A percentile compares a stretch with the other conserved stretches of the same genome.
Conservation (phyloP, 179 eudicot species). For the Actinidia chinensis region DNA sequence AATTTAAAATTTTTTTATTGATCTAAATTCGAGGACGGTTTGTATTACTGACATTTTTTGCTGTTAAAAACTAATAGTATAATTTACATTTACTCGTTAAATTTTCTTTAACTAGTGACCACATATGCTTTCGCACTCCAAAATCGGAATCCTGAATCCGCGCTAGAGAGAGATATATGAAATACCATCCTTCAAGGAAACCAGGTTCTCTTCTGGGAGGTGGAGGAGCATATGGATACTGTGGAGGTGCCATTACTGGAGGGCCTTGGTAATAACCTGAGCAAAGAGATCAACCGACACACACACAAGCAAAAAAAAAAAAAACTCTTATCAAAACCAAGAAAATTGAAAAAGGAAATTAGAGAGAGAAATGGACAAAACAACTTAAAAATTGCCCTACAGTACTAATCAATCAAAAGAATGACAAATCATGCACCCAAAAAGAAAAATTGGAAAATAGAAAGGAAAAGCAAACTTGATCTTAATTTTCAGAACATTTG, state of each 20-base stretch:
- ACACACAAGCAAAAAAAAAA: no score
- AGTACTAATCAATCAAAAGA: neutral
- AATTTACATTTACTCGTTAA: no score
- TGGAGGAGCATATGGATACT: slow-evolving; percentile 53
- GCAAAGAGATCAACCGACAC: neutral
- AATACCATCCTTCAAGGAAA: slow-evolving; percentile 73
- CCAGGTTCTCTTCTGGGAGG: slow-evolving; percentile 52
- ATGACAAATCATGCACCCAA: neutral
- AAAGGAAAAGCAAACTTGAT: neutral
- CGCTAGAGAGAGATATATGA: neutral
- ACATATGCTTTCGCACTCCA: no score
- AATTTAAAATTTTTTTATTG: no score
- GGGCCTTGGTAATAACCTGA: slow-evolving; percentile 76
- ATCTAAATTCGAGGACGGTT: no score
- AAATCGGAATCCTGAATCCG: no score
- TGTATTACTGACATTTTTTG: no score
- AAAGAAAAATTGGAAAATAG: neutral
- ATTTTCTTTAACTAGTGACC: no score
- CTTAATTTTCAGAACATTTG: no score
- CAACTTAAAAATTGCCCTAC: neutral
- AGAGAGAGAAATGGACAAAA: neutral
- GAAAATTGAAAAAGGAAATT: neutral
- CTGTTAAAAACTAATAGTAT: no score
- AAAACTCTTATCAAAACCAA: no score
- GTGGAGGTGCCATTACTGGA: slow-evolving; percentile 83